A percentile compares a stretch with the other conserved stretches of the same genome.
Evolutionary conservation across 2,329 filamentous ascomycete genomes (phyloP).

Genomic region (Fusarium euwallaceae): DNA sequence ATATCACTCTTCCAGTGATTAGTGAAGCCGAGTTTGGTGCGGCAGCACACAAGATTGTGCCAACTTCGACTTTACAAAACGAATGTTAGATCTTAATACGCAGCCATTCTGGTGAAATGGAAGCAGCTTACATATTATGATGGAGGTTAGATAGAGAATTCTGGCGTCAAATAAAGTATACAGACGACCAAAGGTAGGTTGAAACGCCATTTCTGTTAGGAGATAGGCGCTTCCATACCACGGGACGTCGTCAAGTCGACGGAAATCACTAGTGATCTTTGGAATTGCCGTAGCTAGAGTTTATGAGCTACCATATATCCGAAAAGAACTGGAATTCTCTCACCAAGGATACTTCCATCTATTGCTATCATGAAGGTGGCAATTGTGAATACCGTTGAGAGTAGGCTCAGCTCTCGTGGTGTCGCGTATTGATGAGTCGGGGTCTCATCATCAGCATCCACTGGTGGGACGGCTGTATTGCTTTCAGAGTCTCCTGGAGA

Average conservation of each 20-base stretch:
- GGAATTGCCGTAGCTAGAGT: conserved; percentile 5
- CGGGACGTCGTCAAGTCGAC: conserved; percentile 6
- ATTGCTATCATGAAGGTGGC: conserved; percentile 27
- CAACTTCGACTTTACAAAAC: conserved; percentile 62
- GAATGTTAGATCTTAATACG: conserved; percentile 51
- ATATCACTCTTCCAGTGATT: conserved; percentile 54
- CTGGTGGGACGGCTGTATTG: neutral
- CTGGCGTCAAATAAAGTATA: conserved; percentile 11
- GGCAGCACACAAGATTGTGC: conserved; percentile 60
- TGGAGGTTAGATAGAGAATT: conserved; percentile 4
- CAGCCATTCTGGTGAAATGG: accelerated
- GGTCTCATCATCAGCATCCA: neutral
- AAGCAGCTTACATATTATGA: conserved; percentile 11
- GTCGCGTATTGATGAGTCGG: conserved; percentile 19
- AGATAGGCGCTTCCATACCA: conserved; percentile 21
- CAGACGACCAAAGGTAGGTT: conserved; percentile 12
- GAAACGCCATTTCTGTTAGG: conserved; percentile 15
- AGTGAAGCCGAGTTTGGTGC: conserved; percentile 22
- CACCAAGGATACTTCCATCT: conserved; percentile 22
- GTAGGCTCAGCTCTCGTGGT: conserved; percentile 18
- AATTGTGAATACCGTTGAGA: conserved; percentile 27
- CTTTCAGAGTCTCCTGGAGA: neutral
- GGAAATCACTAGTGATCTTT: conserved; percentile 9
- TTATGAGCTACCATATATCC: neutral
- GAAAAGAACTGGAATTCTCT: neutral